phyloP scores from a whole-genome alignment of 2,329 filamentous ascomycete genomes.

The Aspergillus tanneri region DNA sequence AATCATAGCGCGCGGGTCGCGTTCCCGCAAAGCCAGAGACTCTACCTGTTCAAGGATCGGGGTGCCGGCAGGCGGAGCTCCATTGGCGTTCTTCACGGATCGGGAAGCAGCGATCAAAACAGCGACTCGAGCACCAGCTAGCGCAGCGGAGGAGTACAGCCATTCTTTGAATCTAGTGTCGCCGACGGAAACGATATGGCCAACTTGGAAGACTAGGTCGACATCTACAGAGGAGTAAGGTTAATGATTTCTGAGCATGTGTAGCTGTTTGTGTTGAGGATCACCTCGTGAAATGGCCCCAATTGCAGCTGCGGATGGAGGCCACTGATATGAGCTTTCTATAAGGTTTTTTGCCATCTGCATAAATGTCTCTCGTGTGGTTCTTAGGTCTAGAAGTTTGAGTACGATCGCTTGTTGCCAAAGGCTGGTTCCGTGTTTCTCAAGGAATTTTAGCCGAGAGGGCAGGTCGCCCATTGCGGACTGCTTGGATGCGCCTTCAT shows the following conservation, averaged over 20 bases:
- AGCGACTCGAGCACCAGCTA: constrained; percentile 23
- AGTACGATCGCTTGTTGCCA: not conserved
- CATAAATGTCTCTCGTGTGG: constrained; percentile 16
- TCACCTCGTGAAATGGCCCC: constrained; percentile 12
- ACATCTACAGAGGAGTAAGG: constrained; percentile 17
- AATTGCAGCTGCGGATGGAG: constrained; percentile 13
- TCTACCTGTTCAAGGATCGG: constrained; percentile 22
- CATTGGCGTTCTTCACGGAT: too few species aligned
- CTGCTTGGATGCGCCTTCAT: not conserved
- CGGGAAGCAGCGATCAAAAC: constrained; percentile 16
- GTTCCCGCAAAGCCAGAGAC: constrained; percentile 22
- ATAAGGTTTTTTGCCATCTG: constrained; percentile 18
- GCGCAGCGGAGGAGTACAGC: constrained; percentile 21
- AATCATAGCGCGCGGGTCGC: constrained; percentile 30
- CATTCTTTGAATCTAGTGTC: constrained; percentile 19
- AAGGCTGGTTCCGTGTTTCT: not conserved
- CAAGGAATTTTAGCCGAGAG: constrained; percentile 3
- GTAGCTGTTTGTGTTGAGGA: not conserved
- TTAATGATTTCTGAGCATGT: not conserved
- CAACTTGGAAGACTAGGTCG: constrained; percentile 28
- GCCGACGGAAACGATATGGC: constrained; percentile 10
- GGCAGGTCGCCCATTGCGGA: constrained; percentile 2
- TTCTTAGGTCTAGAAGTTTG: not conserved
- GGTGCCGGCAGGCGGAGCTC: too few species aligned
- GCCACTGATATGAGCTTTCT: constrained; percentile 3